Evolutionary conservation across 2,329 filamentous ascomycete genomes (phyloP).

Genomic region (Exophiala aquamarina): DNA sequence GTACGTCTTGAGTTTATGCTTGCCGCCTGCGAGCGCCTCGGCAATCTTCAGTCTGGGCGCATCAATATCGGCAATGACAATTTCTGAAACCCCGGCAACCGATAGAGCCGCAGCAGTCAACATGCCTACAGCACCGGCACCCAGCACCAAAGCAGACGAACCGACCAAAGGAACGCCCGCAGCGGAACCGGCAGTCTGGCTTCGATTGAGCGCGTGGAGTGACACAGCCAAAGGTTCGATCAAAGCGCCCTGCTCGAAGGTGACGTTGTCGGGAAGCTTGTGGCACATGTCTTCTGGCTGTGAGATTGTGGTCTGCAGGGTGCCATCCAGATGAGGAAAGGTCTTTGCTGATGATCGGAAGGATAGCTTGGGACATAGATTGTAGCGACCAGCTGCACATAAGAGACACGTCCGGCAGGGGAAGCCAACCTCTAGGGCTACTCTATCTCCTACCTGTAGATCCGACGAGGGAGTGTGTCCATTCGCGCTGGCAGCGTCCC

Average conservation of each 20-base stretch:
- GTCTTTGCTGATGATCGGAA: constrained; percentile 61
- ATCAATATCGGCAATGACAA: constrained; percentile 64
- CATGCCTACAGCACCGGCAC: constrained; percentile 61
- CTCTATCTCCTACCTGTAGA: constrained; percentile 68
- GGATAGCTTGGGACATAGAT: constrained; percentile 60
- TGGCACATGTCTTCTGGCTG: constrained; percentile 63
- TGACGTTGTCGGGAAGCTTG: constrained; percentile 53
- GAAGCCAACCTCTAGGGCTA: constrained; percentile 89
- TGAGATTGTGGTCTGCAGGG: constrained; percentile 61
- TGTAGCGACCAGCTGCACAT: constrained; percentile 59
- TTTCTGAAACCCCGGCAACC: constrained; percentile 52
- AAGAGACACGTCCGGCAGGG: constrained; percentile 68
- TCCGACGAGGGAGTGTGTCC: constrained; percentile 2
- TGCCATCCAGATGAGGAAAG: constrained; percentile 65
- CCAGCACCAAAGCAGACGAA: constrained; percentile 57
- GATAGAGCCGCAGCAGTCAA: constrained; percentile 59
- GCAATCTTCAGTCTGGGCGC: constrained; percentile 57
- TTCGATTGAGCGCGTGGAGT: constrained; percentile 59
- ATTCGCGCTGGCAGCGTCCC: constrained; percentile 4
- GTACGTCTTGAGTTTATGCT: constrained; percentile 35
- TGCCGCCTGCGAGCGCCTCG: constrained; percentile 35
- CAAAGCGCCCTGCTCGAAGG: constrained; percentile 57
- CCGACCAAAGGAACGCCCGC: constrained; percentile 35
- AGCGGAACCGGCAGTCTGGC: constrained; percentile 41
- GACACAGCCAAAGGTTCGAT: constrained; percentile 62